These are phyloP conservation scores for Gastrolobium villosum DNA, from an alignment of 306 rosid genomes.

Conservation along the genomic window DNA sequence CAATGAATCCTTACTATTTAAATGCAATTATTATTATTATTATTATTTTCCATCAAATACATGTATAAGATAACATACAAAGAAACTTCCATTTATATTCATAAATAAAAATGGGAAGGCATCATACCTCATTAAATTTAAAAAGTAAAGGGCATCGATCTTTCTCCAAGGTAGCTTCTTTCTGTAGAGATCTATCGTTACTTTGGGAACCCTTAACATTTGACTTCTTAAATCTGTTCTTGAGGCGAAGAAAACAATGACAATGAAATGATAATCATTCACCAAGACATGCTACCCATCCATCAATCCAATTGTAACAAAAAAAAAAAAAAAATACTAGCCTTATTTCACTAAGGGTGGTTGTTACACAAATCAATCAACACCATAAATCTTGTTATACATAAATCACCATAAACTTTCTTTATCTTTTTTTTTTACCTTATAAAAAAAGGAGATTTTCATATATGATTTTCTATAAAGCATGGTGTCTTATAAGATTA, in stretches of 20 bases:
- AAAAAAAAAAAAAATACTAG: not conserved
- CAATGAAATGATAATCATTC: conserved; percentile 36
- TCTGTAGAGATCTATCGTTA: conserved; percentile 51
- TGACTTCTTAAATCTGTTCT: conserved; percentile 73
- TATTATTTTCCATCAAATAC: conserved; percentile 14
- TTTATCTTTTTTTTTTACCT: conserved; percentile 3
- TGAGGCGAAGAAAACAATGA: conserved; percentile 36
- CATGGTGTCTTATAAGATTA: conserved; percentile 1
- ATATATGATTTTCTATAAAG: conserved; percentile 10
- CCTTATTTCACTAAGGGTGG: conserved; percentile 14
- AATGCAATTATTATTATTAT: not conserved
- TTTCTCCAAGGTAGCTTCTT: conserved; percentile 70
- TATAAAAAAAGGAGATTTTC: conserved; percentile 12
- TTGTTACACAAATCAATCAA: conserved; percentile 21
- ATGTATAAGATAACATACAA: conserved; percentile 19
- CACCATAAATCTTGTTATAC: conserved; percentile 34
- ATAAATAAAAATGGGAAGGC: conserved; percentile 12
- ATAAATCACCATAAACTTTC: not conserved
- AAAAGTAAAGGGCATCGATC: conserved; percentile 75
- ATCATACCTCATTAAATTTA: conserved; percentile 85
- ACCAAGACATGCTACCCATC: conserved; percentile 43
- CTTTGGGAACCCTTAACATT: conserved; percentile 62
- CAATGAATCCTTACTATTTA: conserved; percentile 11
- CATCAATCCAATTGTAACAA: conserved; percentile 23
- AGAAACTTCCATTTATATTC: conserved; percentile 31